Conservation (phyloP, 306 rosid species). For the Cucurbita moschata region DNA sequence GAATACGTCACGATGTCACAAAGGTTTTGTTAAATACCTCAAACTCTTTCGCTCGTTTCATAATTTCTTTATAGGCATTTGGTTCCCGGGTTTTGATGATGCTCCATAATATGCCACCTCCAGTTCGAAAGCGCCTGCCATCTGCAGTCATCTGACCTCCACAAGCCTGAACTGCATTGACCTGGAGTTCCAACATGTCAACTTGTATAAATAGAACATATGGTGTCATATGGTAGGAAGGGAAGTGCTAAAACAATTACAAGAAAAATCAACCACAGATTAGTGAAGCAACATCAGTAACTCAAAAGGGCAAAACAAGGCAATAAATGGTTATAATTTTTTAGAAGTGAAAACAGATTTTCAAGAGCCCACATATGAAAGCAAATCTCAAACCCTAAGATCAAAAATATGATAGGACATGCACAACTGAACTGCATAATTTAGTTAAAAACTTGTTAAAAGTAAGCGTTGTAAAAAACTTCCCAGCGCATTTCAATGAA, state of each 20-base stretch:
- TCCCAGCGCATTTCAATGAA: neutral
- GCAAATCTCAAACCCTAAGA: neutral
- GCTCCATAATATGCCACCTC: constrained; percentile 83
- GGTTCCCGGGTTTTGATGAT: constrained; percentile 77
- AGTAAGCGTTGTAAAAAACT: neutral
- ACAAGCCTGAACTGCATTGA: constrained; percentile 67
- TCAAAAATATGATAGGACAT: neutral
- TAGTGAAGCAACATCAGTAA: neutral
- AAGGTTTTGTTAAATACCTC: constrained; percentile 37
- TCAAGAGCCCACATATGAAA: neutral
- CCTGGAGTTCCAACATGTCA: constrained; percentile 29
- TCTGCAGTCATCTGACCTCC: constrained; percentile 83
- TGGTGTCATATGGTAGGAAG: neutral
- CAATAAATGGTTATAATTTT: neutral
- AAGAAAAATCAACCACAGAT: neutral
- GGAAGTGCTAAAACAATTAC: neutral
- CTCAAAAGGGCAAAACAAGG: neutral
- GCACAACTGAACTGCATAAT: neutral
- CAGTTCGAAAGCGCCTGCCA: constrained; percentile 55
- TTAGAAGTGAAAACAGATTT: neutral
- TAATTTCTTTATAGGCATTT: constrained; percentile 70
- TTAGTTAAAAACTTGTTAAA: neutral
- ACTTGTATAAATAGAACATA: neutral
- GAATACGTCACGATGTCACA: neutral
- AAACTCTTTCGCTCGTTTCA: constrained; percentile 66